These are phyloP conservation scores for Trypanosoma rangeli DNA, from an alignment of 208 protist species.

Conservation along the genomic window DNA sequence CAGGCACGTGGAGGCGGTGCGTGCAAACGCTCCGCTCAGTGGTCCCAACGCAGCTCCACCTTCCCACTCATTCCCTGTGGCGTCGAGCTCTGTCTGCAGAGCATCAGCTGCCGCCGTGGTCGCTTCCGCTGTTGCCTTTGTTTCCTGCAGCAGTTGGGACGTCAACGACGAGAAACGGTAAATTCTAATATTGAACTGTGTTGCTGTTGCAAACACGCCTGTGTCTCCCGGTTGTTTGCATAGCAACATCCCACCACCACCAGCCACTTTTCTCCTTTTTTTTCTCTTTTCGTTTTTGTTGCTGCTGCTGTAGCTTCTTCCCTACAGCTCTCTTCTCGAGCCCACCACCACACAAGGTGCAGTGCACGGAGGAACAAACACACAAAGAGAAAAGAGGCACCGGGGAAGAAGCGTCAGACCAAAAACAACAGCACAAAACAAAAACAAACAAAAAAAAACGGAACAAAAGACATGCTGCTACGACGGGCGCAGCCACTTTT, in stretches of 20 bases:
- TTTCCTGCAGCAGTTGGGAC: background rate
- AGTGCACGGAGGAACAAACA: no score
- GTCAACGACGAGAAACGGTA: slow-evolving; percentile 40
- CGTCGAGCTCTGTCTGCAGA: background rate
- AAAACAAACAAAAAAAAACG: no score
- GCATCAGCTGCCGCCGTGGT: background rate
- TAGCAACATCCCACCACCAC: slow-evolving; percentile 72
- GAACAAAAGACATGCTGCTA: no score
- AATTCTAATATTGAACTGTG: slow-evolving; percentile 32
- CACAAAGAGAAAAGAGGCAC: no score
- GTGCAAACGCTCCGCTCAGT: background rate
- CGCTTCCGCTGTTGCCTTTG: background rate
- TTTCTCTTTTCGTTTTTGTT: no score
- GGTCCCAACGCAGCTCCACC: background rate
- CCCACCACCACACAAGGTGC: no score
- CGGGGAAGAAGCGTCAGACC: no score
- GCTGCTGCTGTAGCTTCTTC: no score
- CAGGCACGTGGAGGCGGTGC: background rate
- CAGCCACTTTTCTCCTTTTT: no score
- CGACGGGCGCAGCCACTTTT: no score
- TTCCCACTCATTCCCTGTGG: background rate
- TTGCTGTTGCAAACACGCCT: slow-evolving; percentile 67
- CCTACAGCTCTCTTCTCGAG: no score
- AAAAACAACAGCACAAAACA: no score
- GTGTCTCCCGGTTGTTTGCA: slow-evolving; percentile 67